A percentile compares a stretch with the other conserved stretches of the same genome.
These are phyloP conservation scores for Hibiscus tridactylites DNA, from an alignment of 345 rosid genomes.

Conservation along the genomic window DNA sequence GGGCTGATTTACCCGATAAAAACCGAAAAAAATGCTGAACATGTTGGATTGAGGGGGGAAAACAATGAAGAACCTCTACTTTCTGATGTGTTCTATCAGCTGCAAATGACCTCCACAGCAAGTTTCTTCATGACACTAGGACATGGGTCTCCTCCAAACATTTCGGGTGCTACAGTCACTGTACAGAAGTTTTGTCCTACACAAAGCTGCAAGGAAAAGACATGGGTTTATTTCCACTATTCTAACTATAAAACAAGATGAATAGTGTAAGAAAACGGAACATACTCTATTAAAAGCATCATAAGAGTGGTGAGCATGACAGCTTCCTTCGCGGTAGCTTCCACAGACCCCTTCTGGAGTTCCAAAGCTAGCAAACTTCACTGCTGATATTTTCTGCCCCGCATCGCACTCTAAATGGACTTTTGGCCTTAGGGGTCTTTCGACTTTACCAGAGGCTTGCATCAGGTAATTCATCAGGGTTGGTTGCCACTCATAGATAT, in stretches of 20 bases:
- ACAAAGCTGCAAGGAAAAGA: conserved; percentile 56
- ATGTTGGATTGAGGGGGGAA: conserved; percentile 14
- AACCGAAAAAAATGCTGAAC: conserved; percentile 2
- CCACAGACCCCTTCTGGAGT: conserved; percentile 92
- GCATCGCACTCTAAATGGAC: conserved; percentile 71
- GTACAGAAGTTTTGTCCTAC: conserved; percentile 88
- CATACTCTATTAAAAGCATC: conserved; percentile 89
- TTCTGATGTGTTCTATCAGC: conserved; percentile 28
- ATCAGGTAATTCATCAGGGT: conserved; percentile 69
- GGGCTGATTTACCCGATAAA: conserved; percentile 17
- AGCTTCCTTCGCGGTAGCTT: conserved; percentile 70
- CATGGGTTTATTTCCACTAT: not conserved
- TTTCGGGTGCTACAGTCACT: conserved; percentile 84
- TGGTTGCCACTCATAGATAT: conserved; percentile 93
- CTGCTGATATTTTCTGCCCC: conserved; percentile 68
- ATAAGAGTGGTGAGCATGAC: conserved; percentile 85
- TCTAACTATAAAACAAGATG: not conserved
- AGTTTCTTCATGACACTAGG: conserved; percentile 85
- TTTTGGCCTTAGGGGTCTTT: conserved; percentile 77
- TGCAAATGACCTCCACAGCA: conserved; percentile 79
- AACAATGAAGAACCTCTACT: conserved; percentile 7
- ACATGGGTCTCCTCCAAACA: conserved; percentile 98
- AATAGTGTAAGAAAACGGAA: not conserved
- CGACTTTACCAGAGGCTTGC: conserved; percentile 79
- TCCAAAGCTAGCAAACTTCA: conserved; percentile 96